Base-by-base conservation (phyloP, 169 alveolate genomes). In the Plasmodium fragile region DNA sequence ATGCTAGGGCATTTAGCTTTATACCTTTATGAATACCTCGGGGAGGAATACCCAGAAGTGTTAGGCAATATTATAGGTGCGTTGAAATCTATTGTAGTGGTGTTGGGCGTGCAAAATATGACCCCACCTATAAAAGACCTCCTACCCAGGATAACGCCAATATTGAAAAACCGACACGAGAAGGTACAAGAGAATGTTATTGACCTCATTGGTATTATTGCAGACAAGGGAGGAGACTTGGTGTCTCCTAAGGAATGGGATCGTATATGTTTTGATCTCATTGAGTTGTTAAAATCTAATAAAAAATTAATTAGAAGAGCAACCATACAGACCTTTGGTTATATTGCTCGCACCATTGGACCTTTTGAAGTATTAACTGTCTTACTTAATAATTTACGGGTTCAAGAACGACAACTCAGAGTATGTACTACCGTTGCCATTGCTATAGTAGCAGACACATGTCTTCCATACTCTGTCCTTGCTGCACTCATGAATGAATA, bases 41-140 rank as follows among this genome's bases (percentile, higher is more conserved):
- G 99, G 3, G 99, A 99, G 95, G 99, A 99, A 96, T 99, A 99
- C 94, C 99, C 99, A 8, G 99, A 99, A 95, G 99, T 99, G 13
- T 96, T 99, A 73, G 99, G 99, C 2, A 98, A 99, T 85, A 99
- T 99, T 43, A 95, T 99, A 80, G 99, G 99, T 32, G 99, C 99
- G 8, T 93, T 99, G 80, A 99, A 99, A 96, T 99, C 99, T 25
- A 99, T 99, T 30, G 99, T 99, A n/a, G 98, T 98, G 78, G 99
- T 98, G 43, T 97, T 99, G 49, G 99, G 99, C 78, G 99, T 99
- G 98, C 97, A 98, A 36, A 97, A 98, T 83, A 99, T 99, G 99
- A 98, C 99, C 34, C 99, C 99, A 0, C 99, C 99, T 18, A 99
- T 99, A 89, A 99, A 98, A 97, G 99, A 99, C 89, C 95, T 99